Evolutionary conservation across 2,329 filamentous ascomycete genomes (phyloP).

Genomic region (Colletotrichum nymphaeae): DNA sequence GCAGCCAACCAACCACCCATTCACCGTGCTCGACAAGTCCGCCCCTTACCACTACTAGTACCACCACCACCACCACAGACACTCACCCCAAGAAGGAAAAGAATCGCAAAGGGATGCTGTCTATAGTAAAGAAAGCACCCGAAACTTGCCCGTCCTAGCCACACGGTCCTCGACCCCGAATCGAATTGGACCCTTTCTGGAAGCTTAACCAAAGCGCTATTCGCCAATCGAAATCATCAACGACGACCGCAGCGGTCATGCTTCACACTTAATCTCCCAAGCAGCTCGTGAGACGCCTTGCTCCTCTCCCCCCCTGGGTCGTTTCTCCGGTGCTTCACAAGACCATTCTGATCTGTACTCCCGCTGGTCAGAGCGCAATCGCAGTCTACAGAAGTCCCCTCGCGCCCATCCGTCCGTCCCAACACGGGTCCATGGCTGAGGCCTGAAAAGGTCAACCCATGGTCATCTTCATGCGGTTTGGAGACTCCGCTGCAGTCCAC

Average conservation of each 20-base stretch:
- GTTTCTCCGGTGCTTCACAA: background rate
- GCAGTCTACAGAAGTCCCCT: background rate
- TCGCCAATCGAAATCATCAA: background rate
- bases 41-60: background rate
- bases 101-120: too few relatives aligned
- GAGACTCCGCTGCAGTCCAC: background rate
- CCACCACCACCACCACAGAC: background rate
- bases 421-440: background rate
- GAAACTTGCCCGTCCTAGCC: background rate
- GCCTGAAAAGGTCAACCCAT: background rate
- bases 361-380: background rate
- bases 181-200: background rate
- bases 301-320: background rate
- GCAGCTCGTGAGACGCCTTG: background rate
- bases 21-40: background rate
- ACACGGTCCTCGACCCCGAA: background rate
- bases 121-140: too few relatives aligned
- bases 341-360: background rate
- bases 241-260: background rate
- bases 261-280: background rate
- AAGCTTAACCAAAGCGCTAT: slow-evolving; percentile 1
- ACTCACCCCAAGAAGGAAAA: background rate
- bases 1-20: background rate
- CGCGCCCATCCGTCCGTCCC: background rate
- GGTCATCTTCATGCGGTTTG: background rate